Evolutionary conservation across 192 early-diverging fungal genomes (phyloP).

Genomic region (Phlyctochytrium arcticum): DNA sequence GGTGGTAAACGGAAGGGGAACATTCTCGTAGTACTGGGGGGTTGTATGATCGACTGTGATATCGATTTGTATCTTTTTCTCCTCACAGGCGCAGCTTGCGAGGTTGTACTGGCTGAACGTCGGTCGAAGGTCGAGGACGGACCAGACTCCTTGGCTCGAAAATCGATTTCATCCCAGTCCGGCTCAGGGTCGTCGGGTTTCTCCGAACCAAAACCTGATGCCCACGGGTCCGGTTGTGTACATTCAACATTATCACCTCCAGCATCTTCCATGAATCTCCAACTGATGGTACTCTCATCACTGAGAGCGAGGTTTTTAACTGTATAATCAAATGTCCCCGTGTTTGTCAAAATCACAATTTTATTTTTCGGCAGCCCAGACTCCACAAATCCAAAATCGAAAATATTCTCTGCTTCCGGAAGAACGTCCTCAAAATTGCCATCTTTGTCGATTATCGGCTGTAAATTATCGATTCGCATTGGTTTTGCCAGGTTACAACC

Average conservation of each 20-base stretch:
- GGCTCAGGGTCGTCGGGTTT: conserved; percentile 27
- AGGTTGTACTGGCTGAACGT: neutral
- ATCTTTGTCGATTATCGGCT: neutral
- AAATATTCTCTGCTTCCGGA: conserved; percentile 7
- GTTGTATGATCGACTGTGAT: neutral
- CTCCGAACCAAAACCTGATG: conserved; percentile 13
- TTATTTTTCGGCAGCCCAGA: conserved; percentile 28
- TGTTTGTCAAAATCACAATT: conserved; percentile 33
- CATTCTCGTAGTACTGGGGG: conserved; percentile 18
- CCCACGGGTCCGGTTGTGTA: neutral
- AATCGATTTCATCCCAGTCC: conserved; percentile 53
- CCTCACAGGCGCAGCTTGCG: conserved; percentile 4
- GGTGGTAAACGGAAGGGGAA: conserved; percentile 44
- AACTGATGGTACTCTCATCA: conserved; percentile 33
- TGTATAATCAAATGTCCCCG: conserved; percentile 43
- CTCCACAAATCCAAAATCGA: conserved; percentile 47
- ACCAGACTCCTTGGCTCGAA: conserved; percentile 25
- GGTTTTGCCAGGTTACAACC: conserved; percentile 32
- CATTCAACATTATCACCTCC: conserved; percentile 7
- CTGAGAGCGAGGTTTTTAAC: conserved; percentile 37
- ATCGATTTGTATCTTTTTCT: conserved; percentile 26
- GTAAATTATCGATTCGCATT: conserved; percentile 1
- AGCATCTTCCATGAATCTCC: conserved; percentile 46
- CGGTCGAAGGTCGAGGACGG: conserved; percentile 5
- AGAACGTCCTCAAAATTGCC: conserved; percentile 17